Evolutionary conservation across 345 rosid genomes (phyloP).

Genomic region (Eucalyptus polybractea): DNA sequence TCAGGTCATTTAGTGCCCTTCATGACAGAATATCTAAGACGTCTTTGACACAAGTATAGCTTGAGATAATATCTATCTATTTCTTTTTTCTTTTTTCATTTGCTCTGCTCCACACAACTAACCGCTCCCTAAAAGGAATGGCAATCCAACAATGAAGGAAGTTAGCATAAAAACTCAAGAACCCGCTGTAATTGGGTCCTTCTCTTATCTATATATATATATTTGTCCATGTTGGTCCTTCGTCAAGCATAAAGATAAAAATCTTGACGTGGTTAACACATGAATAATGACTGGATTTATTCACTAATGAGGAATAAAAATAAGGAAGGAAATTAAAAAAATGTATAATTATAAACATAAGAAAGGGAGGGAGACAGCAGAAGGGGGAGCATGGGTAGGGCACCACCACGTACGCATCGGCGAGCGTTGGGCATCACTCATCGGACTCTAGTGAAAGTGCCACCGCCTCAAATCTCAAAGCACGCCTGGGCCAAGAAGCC

Average conservation of each 20-base stretch:
- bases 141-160: too few relatives aligned
- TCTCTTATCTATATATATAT: too few relatives aligned
- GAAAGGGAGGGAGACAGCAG: not conserved
- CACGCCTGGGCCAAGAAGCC: not conserved
- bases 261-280: not conserved
- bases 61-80: too few relatives aligned
- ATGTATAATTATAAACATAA: not conserved
- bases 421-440: not conserved
- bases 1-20: not conserved
- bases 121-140: too few relatives aligned
- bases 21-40: not conserved
- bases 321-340: not conserved
- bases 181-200: too few relatives aligned
- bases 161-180: too few relatives aligned
- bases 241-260: not conserved
- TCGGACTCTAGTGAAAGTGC: not conserved
- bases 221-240: not conserved
- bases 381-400: not conserved
- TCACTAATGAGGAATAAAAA: not conserved
- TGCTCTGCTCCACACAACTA: too few relatives aligned
- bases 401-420: not conserved
- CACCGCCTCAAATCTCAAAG: not conserved
- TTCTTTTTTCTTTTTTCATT: too few relatives aligned
- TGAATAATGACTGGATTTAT: not conserved
- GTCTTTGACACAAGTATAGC: too few relatives aligned